Conservation (phyloP, 768 basidiomycete species). For the Calocybe cyanea region DNA sequence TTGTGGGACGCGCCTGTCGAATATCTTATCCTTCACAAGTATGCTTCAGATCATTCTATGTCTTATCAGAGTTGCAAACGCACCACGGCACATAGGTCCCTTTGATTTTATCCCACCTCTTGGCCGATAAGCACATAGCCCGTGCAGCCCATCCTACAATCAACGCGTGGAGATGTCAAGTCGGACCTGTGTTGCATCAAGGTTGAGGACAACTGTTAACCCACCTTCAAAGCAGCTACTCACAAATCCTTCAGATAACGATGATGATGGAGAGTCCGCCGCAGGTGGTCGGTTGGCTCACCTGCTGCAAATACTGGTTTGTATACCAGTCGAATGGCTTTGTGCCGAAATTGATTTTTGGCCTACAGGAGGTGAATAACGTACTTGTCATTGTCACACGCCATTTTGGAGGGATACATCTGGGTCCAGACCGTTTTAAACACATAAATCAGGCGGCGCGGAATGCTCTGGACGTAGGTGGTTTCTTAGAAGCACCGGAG, state of each 20-base stretch:
- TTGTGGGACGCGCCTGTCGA: conserved; percentile 80
- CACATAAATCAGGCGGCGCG: conserved; percentile 96
- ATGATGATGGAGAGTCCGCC: conserved; percentile 92
- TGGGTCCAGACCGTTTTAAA: conserved; percentile 86
- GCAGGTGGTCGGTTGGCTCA: conserved; percentile 91
- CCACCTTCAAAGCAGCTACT: background rate
- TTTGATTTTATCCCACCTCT: conserved; percentile 58
- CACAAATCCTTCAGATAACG: conserved; percentile 60
- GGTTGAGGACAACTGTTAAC: conserved; percentile 33
- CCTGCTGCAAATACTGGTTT: conserved; percentile 81
- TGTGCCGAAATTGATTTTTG: background rate
- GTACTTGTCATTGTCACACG: conserved; percentile 91
- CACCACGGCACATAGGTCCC: conserved; percentile 47
- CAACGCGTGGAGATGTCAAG: conserved; percentile 78
- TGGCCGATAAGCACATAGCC: conserved; percentile 69
- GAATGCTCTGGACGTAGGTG: conserved; percentile 83
- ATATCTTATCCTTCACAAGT: conserved; percentile 80
- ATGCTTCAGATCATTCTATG: conserved; percentile 15
- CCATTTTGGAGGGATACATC: conserved; percentile 88
- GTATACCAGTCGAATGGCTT: background rate
- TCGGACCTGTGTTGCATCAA: conserved; percentile 67
- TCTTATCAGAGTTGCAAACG: background rate
- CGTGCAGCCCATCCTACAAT: conserved; percentile 78
- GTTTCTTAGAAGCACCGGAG: conserved; percentile 65
- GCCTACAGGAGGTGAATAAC: conserved; percentile 65